Evolutionary conservation across 768 basidiomycete species (phyloP), one percentile per base, ranked within the genome.

Genomic region (Glaciozyma antarctica): DNA sequence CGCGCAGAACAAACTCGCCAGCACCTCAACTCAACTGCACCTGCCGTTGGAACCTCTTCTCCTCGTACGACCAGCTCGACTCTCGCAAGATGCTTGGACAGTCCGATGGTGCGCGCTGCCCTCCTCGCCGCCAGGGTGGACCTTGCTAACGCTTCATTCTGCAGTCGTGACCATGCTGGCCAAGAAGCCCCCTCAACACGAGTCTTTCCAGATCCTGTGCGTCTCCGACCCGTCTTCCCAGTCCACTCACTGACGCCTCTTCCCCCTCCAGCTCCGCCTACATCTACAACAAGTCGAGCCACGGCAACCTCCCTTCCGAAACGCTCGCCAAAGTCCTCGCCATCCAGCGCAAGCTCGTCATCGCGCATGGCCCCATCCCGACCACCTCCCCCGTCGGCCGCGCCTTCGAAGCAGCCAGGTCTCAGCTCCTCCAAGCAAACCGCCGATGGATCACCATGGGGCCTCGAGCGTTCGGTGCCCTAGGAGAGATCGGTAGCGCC

Each of bases 301-400:
- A 61, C 9, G 68, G 68, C 30, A 69, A 41, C 41, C 34, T 53
- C 48, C 47, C 34, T 24, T 63, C 66, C 45, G 66, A 68, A 28
- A 68, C 60, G 30, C 52, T 67, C 22, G 60, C 67, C 51, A 68
- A 69, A 45, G 58, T 69, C 30, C 41, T 65, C 57, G 59, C 64
- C 28, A 38, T 69, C 58, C 58, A 65, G 41, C 58, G 64, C 58
- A 69, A 69, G n/a, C 54, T 67, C 24, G 19, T 68, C 55, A 5
- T 32, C 10, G 30, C 26, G 24, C 24, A 58, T 19, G 53, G 47
- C 19, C n/a, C 38, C 12, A 16, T 56, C 53, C 7, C 32, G 2
- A 13, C 64, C 15, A 21, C 22, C 24, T 48, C 57, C 16, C 61
- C 65, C 28, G 32, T 57, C 32, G 52, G 34, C 19, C 38, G 41